Conservation (phyloP, 192 early-diverging fungal genomes). For the Entophlyctis luteolus region DNA sequence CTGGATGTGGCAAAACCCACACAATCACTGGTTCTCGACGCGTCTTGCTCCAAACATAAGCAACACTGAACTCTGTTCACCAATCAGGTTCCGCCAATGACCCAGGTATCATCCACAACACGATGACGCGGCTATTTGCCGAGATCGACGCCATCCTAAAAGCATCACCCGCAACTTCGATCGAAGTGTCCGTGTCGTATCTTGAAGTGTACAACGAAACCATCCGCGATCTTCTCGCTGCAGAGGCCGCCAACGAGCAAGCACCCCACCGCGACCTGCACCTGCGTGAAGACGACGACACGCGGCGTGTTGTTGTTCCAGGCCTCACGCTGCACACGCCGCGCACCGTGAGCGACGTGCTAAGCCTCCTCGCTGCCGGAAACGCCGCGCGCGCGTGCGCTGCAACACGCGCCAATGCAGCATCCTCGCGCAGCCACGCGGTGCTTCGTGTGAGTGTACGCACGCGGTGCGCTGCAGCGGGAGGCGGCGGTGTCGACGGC, state of each 20-base stretch:
- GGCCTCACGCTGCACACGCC: constrained; percentile 58
- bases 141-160: constrained; percentile 20
- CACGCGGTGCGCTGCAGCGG: constrained; percentile 8
- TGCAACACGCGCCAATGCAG: constrained; percentile 70
- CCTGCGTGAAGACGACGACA: constrained; percentile 68
- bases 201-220: constrained; percentile 65
- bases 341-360: constrained; percentile 52
- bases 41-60: neutral
- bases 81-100: constrained; percentile 51
- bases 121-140: constrained; percentile 65
- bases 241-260: constrained; percentile 1
- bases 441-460: constrained; percentile 54
- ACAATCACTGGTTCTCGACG: constrained; percentile 52
- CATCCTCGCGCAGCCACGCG: constrained; percentile 69
- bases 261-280: constrained; percentile 47
- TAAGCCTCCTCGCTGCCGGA: constrained; percentile 44
- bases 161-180: neutral
- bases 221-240: constrained; percentile 56
- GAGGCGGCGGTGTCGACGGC: no score
- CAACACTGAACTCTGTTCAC: neutral
- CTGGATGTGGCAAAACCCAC: constrained; percentile 69
- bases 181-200: constrained; percentile 39
- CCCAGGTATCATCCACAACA: constrained; percentile 61
- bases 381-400: constrained; percentile 70
- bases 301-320: constrained; percentile 60